Conservation (phyloP, 2,329 filamentous ascomycete species). For the Cordyceps fumosorosea region DNA sequence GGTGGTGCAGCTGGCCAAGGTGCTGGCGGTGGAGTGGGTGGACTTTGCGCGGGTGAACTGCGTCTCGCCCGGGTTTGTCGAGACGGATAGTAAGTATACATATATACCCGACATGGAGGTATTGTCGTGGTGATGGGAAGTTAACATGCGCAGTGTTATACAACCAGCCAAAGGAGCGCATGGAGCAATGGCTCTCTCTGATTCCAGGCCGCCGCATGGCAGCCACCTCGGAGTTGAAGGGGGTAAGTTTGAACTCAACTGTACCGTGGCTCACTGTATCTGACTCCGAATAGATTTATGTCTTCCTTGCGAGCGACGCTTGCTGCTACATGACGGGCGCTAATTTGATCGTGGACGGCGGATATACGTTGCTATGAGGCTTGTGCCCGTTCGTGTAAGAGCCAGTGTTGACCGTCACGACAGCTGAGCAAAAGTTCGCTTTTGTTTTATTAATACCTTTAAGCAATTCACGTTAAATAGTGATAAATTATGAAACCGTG, state of each 20-base stretch:
- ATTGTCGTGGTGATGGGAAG: neutral
- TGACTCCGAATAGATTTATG: constrained; percentile 29
- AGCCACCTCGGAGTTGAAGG: constrained; percentile 17
- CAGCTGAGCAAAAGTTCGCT: no score
- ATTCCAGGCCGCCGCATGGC: constrained; percentile 16
- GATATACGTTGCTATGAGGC: constrained; percentile 28
- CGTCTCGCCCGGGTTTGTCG: constrained; percentile 66
- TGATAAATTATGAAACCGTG: no score
- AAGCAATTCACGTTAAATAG: no score
- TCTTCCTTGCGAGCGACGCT: constrained; percentile 41
- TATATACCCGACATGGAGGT: neutral
- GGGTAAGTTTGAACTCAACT: neutral
- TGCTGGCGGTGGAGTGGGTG: constrained; percentile 63
- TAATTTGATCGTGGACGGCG: constrained; percentile 42
- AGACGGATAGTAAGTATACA: constrained; percentile 42
- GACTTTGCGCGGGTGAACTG: constrained; percentile 63
- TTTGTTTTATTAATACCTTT: no score
- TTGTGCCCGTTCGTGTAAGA: no score
- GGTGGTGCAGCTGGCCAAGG: constrained; percentile 43
- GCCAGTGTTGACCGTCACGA: no score
- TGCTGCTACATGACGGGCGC: constrained; percentile 42
- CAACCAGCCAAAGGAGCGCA: constrained; percentile 15
- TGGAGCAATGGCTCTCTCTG: constrained; percentile 17
- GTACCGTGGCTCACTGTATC: accelerated
- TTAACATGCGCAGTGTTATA: constrained; percentile 10